phyloP scores from a whole-genome alignment of 192 early-diverging fungal species.

The Coemansia sp. region DNA sequence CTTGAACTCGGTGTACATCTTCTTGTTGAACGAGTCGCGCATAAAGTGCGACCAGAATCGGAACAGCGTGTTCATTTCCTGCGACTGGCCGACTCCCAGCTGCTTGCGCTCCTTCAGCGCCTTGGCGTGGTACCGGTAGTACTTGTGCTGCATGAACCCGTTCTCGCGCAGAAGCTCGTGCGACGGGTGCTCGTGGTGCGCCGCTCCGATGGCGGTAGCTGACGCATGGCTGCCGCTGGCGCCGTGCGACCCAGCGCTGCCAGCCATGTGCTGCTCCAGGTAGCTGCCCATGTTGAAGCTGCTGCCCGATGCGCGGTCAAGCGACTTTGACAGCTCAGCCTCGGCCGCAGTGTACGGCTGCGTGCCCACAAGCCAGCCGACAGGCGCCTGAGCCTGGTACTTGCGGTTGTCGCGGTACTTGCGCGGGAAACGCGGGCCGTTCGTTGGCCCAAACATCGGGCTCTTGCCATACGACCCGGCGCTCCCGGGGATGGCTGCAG shows the following conservation, averaged over 20 bases:
- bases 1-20: conserved; percentile 94
- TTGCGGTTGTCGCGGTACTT: conserved; percentile 62
- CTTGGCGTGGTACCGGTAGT: conserved; percentile 90
- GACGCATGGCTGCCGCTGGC: not conserved
- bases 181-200: conserved; percentile 80
- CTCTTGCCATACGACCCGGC: conserved; percentile 51
- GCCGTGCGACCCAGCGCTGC: conserved; percentile 25
- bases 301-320: conserved; percentile 48
- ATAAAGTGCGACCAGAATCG: conserved; percentile 99
- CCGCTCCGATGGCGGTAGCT: conserved; percentile 10
- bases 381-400: conserved; percentile 64
- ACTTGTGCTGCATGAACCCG: conserved; percentile 97
- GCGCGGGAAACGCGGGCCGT: conserved; percentile 51
- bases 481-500: conserved; percentile 13
- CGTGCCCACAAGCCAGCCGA: conserved; percentile 74
- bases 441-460: conserved; percentile 48
- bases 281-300: conserved; percentile 40
- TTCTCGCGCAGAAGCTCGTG: conserved; percentile 93
- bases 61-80: conserved; percentile 97
- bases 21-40: conserved; percentile 92
- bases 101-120: conserved; percentile 91
- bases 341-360: conserved; percentile 61
- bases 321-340: conserved; percentile 54
- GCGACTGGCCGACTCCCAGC: conserved; percentile 81
- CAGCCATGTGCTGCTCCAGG: conserved; percentile 29